phyloP scores from a whole-genome alignment of 176 grass and related monocot genomes.

The Lolium perenne region DNA sequence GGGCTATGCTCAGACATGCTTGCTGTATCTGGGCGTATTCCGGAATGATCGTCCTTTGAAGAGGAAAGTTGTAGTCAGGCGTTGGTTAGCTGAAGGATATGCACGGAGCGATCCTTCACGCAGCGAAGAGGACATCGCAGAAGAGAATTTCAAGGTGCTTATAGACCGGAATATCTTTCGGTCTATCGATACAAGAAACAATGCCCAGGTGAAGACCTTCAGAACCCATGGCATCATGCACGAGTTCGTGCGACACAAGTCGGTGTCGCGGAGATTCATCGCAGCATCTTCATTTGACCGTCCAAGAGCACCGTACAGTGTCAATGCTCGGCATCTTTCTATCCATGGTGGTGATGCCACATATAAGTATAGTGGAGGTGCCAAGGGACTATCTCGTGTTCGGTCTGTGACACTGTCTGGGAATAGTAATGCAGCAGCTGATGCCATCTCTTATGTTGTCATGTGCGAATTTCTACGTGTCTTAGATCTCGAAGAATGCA shows the following conservation, averaged over 20 bases:
- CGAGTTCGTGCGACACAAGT: constrained; percentile 38
- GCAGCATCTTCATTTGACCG: background rate
- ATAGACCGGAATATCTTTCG: constrained; percentile 25
- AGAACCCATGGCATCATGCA: constrained; percentile 45
- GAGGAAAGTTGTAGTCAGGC: constrained; percentile 40
- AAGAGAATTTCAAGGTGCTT: constrained; percentile 30
- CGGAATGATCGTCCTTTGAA: constrained; percentile 1
- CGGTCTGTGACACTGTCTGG: constrained; percentile 40
- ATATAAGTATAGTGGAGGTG: background rate
- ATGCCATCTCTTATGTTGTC: constrained; percentile 4
- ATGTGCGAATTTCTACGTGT: constrained; percentile 28
- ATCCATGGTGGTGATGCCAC: constrained; percentile 11
- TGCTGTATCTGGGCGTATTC: constrained; percentile 44
- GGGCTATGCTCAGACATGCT: constrained; percentile 10
- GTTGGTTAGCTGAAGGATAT: constrained; percentile 53
- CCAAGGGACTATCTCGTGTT: constrained; percentile 34
- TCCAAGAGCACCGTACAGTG: background rate
- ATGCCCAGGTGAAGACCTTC: constrained; percentile 37
- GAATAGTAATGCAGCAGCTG: background rate
- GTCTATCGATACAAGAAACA: constrained; percentile 25
- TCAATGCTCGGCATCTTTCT: constrained; percentile 32
- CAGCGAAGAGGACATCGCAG: constrained; percentile 28
- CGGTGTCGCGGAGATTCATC: constrained; percentile 29
- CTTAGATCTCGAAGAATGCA: constrained; percentile 39
- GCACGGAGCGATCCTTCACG: background rate